Conservation (phyloP, 164 flowering plant species). For the Vitis amurensis region DNA sequence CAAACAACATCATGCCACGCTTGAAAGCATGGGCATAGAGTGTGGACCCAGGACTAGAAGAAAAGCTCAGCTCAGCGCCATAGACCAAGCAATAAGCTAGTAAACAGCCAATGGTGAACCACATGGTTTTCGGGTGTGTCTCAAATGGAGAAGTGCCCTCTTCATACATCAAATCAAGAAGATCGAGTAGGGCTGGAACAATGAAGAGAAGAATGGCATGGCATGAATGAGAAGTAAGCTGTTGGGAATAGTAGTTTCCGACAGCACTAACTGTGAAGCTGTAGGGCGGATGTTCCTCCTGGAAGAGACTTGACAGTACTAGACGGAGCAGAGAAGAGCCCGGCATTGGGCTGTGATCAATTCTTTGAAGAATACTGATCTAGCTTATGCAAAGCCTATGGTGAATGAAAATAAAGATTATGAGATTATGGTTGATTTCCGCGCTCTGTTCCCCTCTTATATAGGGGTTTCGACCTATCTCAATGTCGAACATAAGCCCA, state of each 20-base stretch:
- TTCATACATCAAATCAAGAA: not conserved
- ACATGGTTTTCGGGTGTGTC: not conserved
- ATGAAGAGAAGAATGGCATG: not conserved
- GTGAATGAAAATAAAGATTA: too few species aligned
- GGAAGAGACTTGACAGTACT: too few species aligned
- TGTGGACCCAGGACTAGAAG: not conserved
- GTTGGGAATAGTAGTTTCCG: not conserved
- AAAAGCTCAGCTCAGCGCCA: not conserved
- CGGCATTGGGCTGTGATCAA: too few species aligned
- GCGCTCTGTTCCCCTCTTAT: too few species aligned
- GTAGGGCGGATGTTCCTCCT: too few species aligned
- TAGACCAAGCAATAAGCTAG: not conserved
- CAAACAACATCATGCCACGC: not conserved
- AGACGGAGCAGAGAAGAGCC: too few species aligned
- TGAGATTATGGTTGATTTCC: too few species aligned
- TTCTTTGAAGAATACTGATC: too few species aligned
- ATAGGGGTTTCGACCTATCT: too few species aligned
- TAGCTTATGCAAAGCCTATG: too few species aligned
- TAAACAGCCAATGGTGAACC: not conserved
- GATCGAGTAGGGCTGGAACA: not conserved
- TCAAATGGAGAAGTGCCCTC: not conserved
- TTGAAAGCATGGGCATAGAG: not conserved
- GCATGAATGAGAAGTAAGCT: not conserved
- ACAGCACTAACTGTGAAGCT: not conserved
- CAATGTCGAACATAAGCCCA: too few species aligned